Conservation (phyloP, 179 eudicot species). For the Gypsophila paniculata region DNA sequence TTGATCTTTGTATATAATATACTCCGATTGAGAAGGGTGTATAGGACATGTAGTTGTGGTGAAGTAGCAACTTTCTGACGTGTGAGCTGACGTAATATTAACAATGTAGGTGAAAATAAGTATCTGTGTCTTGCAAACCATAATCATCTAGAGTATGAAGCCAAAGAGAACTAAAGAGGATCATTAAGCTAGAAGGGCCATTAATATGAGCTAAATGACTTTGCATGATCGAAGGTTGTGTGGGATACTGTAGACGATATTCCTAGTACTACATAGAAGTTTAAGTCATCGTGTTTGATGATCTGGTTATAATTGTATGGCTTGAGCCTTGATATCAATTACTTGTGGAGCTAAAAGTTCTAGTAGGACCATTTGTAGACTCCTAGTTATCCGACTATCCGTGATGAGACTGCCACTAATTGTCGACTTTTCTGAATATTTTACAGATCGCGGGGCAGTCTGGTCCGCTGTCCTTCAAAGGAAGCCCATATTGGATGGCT, state of each 20-base stretch:
- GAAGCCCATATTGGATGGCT: conserved; percentile 99
- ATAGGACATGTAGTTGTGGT: background rate
- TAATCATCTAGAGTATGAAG: background rate
- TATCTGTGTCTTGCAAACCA: background rate
- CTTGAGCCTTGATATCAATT: background rate
- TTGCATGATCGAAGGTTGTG: background rate
- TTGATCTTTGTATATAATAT: background rate
- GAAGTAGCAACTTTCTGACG: background rate
- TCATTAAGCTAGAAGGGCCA: background rate
- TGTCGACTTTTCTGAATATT: background rate
- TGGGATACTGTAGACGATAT: background rate
- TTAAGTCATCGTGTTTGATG: background rate
- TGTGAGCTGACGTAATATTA: background rate
- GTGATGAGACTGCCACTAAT: too few species aligned
- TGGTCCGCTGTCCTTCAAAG: conserved; percentile 84
- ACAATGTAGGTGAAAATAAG: background rate
- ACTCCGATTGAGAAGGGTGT: background rate
- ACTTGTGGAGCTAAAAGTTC: too few species aligned
- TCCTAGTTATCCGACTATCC: background rate
- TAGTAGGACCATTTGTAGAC: too few species aligned
- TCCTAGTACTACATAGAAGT: background rate
- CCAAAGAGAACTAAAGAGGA: background rate
- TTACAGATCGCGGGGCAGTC: conserved; percentile 76
- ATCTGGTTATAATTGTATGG: background rate
- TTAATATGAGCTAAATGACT: background rate